Evolutionary conservation across 805 yeast genomes (phyloP), one percentile per base, ranked within the genome.

Genomic region (Saccharomycopsis amapae): DNA sequence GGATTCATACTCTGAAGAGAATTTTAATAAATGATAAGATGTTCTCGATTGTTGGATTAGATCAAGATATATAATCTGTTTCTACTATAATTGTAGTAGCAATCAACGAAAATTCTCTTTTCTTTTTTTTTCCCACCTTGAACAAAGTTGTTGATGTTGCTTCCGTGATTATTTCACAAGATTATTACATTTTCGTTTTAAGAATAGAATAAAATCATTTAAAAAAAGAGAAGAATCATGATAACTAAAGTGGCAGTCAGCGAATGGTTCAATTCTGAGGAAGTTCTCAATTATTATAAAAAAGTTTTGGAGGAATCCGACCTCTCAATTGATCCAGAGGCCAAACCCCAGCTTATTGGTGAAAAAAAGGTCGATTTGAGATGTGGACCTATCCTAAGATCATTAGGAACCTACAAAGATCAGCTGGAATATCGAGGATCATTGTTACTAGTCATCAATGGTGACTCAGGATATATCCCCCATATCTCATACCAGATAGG

Each of bases 341-440:
- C 23, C 10, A 39, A 31, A 30, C 25, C 40, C 41, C 22, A 23
- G 7, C 7, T 39, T 18, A 31, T 46, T 41, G 49, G 49, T 9
- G 19, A 24, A 30, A 65, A 63, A 2, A 40, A 55, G 23, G 22
- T 36, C 42, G 69, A 73, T 32, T 65, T 80, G 17, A 64, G 70
- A 41, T 79, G 87, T 60, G 97, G 97, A 2, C 97, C 97, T 0
- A 66, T 80, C 25, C 63, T 89, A 40, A 68, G 90, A 48, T 73
- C 81, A 39, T 64, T 77, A 48, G 88, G 83, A 5, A 75, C 82
- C 36, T 63, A 68, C 34, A 87, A 84, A 52, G 64, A 69, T n/a
- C 5, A 53, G 60, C 20, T 51, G 59, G 31, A 66, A 72, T 89
- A 87, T 65, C 63, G 87, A 24, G 96, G 82, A 2, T 65, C 84